phyloP scores from a whole-genome alignment of 345 rosid genomes.

The Populus deltoides region DNA sequence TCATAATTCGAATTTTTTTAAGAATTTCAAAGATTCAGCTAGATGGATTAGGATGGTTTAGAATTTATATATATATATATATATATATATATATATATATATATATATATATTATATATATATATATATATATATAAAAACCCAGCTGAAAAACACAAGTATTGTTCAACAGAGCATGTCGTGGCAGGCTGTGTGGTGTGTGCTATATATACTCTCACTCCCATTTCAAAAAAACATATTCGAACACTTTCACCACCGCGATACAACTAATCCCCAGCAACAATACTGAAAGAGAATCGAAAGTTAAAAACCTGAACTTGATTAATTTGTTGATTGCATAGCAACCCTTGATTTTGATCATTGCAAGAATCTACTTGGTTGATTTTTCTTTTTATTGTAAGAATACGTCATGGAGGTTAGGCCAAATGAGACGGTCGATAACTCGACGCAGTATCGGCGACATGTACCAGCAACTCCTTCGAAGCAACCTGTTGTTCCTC shows the following conservation, averaged over 20 bases:
- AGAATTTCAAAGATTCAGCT: too few relatives aligned
- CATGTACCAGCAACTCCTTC: constrained; percentile 35
- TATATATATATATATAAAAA: too few relatives aligned
- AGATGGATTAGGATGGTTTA: too few relatives aligned
- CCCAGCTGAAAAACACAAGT: too few relatives aligned
- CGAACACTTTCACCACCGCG: not conserved
- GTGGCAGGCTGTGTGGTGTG: not conserved
- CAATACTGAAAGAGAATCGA: not conserved
- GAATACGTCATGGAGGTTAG: constrained; percentile 46
- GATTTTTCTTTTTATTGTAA: constrained; percentile 3
- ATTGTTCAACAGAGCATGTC: not conserved
- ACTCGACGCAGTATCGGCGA: constrained; percentile 33
- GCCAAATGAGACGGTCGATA: constrained; percentile 41
- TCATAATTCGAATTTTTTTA: too few relatives aligned
- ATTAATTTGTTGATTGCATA: not conserved
- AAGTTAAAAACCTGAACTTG: not conserved
- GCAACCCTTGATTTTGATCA: not conserved
- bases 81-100: too few relatives aligned
- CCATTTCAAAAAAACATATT: not conserved
- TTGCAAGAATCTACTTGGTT: not conserved
- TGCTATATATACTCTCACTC: not conserved
- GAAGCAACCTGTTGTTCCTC: constrained; percentile 37
- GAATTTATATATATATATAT: too few relatives aligned
- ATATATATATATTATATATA: too few relatives aligned
- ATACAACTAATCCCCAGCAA: not conserved